These are phyloP conservation scores for Phytophthora brassicae DNA, from an alignment of 352 stramenopile genomes.

Conservation along the genomic window DNA sequence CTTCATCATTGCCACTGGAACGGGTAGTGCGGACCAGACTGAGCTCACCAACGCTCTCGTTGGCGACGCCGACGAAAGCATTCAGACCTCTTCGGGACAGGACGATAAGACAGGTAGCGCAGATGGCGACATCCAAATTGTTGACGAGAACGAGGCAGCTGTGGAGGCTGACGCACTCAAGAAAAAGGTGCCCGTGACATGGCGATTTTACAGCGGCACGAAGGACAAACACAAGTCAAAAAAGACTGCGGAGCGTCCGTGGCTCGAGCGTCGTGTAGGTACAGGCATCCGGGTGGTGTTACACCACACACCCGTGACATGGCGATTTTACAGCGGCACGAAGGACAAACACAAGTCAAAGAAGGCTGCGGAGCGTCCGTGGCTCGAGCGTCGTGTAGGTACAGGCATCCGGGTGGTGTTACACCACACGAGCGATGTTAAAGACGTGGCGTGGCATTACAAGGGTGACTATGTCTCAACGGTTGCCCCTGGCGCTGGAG, in stretches of 20 bases:
- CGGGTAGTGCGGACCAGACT: conserved; percentile 91
- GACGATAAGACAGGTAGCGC: conserved; percentile 37
- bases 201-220: conserved; percentile 85
- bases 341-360: conserved; percentile 78
- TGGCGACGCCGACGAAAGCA: conserved; percentile 76
- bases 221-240: conserved; percentile 78
- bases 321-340: conserved; percentile 82
- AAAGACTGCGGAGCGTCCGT: conserved; percentile 40
- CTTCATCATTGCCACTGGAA: conserved; percentile 94
- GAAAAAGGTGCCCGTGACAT: conserved; percentile 91
- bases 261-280: conserved; percentile 78
- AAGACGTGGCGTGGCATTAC: conserved; percentile 95
- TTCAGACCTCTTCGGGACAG: conserved; percentile 44
- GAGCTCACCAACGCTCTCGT: conserved; percentile 96
- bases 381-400: conserved; percentile 78
- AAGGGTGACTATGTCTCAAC: conserved; percentile 99
- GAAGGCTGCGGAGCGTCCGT: conserved; percentile 40
- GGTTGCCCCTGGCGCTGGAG: conserved; percentile 87
- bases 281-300: conserved; percentile 84
- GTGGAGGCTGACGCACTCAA: conserved; percentile 81
- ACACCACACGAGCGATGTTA: conserved; percentile 90
- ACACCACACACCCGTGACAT: no score
- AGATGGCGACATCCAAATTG: conserved; percentile 51
- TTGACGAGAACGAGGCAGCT: conserved; percentile 64
- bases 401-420: conserved; percentile 84